Percentiles rank a stretch among this genome's conserved stretches.
These are phyloP conservation scores for Fusarium avenaceum DNA, from an alignment of 2,329 filamentous ascomycete genomes.

Conservation along the genomic window DNA sequence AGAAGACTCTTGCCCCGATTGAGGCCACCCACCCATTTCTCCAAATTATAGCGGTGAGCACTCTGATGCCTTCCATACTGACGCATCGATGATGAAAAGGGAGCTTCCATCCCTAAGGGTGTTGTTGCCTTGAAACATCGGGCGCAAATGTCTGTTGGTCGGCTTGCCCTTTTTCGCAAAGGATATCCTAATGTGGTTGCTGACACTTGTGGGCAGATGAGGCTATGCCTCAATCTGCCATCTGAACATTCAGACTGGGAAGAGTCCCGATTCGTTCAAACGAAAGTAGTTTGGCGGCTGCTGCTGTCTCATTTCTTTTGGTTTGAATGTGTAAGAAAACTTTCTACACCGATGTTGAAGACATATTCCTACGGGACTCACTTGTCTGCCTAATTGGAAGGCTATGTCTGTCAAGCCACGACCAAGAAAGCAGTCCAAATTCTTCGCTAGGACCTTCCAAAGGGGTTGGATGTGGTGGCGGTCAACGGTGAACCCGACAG, in stretches of 20 bases:
- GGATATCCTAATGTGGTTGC: not conserved
- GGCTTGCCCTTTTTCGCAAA: not conserved
- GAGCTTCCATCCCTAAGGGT: not conserved
- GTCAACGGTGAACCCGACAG: not conserved
- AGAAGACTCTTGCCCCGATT: not conserved
- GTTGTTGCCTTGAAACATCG: not conserved
- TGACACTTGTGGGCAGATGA: not conserved
- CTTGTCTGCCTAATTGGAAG: no score
- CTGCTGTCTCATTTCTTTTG: not conserved
- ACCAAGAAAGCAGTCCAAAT: no score
- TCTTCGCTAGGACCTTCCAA: no score
- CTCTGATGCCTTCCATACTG: not conserved
- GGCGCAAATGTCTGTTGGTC: not conserved
- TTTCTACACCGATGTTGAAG: not conserved
- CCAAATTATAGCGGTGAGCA: conserved; percentile 17
- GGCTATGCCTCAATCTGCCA: not conserved
- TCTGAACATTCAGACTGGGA: not conserved
- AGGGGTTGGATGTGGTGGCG: not conserved
- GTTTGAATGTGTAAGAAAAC: not conserved
- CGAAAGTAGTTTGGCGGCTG: not conserved
- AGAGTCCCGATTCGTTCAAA: not conserved
- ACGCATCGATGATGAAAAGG: not conserved
- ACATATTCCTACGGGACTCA: not conserved
- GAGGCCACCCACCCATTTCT: conserved; percentile 29
- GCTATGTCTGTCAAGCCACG: no score